These are phyloP conservation scores for Vaccinium darrowii DNA, from an alignment of 148 eudicot species.

Conservation along the genomic window DNA sequence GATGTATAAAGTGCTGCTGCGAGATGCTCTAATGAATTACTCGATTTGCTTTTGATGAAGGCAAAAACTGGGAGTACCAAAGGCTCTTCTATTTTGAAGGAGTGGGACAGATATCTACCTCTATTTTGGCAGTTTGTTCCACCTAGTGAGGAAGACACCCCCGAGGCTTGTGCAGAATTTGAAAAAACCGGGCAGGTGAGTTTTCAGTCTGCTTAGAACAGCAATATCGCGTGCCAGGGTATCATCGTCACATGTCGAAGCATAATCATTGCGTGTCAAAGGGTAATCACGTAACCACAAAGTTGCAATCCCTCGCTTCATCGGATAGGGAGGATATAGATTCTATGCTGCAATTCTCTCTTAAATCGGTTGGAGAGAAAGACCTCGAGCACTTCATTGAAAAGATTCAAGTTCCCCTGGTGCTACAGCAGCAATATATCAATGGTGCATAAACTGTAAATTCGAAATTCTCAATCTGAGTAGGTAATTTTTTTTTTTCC, in stretches of 20 bases:
- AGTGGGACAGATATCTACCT: constrained; percentile 88
- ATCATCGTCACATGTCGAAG: neutral
- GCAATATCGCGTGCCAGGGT: neutral
- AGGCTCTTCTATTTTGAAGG: constrained; percentile 81
- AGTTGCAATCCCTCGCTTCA: neutral
- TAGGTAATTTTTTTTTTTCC: neutral
- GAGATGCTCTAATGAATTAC: neutral
- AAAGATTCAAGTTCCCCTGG: neutral
- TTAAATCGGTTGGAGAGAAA: neutral
- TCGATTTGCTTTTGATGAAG: constrained; percentile 34
- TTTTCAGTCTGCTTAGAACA: constrained; percentile 53
- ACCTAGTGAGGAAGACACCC: constrained; percentile 99
- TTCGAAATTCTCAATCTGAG: neutral
- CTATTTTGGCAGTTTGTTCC: constrained; percentile 99
- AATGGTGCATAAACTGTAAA: constrained; percentile 7
- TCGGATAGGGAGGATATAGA: neutral
- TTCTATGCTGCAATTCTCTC: neutral
- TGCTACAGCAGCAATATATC: neutral
- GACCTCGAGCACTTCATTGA: neutral
- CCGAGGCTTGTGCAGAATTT: constrained; percentile 86
- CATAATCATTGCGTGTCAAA: neutral
- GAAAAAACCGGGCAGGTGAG: constrained; percentile 65
- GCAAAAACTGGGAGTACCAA: constrained; percentile 94
- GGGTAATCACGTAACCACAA: neutral
- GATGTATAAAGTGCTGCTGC: neutral